Evolutionary conservation across 805 yeast species (phyloP).

Genomic region (Candida lessepsii): DNA sequence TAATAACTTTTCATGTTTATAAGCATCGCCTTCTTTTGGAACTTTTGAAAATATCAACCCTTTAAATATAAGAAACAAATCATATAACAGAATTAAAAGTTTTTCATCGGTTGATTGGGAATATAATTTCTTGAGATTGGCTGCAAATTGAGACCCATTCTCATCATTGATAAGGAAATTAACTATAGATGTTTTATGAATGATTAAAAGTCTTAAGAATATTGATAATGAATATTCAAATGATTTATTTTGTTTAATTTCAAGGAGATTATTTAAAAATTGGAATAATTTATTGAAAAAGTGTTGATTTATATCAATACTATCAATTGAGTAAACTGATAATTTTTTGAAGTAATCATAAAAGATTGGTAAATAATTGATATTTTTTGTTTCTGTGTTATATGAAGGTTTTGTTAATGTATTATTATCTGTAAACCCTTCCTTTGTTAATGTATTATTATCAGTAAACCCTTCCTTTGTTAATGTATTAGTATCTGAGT

Average conservation of each 20-base stretch:
- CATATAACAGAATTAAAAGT: conserved; percentile 56
- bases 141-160: conserved; percentile 11
- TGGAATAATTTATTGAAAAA: conserved; percentile 23
- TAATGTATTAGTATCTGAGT: too few species aligned
- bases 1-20: conserved; percentile 7
- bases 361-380: conserved; percentile 17
- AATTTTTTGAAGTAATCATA: conserved; percentile 49
- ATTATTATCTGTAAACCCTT: too few species aligned
- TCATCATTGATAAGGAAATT: conserved; percentile 35
- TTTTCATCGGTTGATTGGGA: conserved; percentile 39
- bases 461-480: too few species aligned
- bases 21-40: conserved; percentile 3
- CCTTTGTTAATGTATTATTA: too few species aligned
- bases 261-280: conserved; percentile 16
- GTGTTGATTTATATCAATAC: conserved; percentile 19
- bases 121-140: conserved; percentile 43
- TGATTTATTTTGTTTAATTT: background rate
- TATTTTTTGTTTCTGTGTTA: too few species aligned
- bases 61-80: conserved; percentile 55
- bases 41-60: conserved; percentile 20
- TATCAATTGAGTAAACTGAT: conserved; percentile 31
- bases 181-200: conserved; percentile 53
- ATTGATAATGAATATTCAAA: conserved; percentile 38
- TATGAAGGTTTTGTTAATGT: too few species aligned
- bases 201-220: conserved; percentile 53